Evolutionary conservation across 2,329 filamentous ascomycete genomes (phyloP), one percentile per base, ranked within the genome.

Genomic region (Phaeophleospora eucalypticola): DNA sequence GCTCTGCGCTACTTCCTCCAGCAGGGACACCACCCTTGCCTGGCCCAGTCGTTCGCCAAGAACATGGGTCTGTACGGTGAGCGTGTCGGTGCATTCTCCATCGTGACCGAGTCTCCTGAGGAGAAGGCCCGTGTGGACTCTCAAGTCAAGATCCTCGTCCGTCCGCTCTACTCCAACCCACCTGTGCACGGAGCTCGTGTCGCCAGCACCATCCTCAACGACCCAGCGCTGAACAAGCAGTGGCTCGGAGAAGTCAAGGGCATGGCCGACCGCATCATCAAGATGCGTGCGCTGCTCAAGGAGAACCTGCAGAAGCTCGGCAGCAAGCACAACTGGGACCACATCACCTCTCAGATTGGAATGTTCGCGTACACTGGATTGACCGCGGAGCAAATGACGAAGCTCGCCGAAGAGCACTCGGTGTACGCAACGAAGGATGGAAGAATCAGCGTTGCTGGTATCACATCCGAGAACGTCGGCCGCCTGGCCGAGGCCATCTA

Each of bases 31-130:
- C 82, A 89, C 66, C 82, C 93, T 66, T 84, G 82, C 66, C 82
- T 97, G 54, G 84, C 87, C 64, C 91, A 96, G 77, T 93, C 87
- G 44, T 97, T 97, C 71, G 91, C 91, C 69, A 97, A 97, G 86
- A 98, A 97, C 81, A 97, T 98, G 91, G 93, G 93, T 75, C 87
- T 98, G 53, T 97, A 98, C 33, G 93, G 93, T 68, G 93, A 98
- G 80, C 91, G 93, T 75, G 89, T 95, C 51, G 93, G 93, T 66
- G 90, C 90, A 57, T 97, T 98, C 81, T 95, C 89, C 61, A 80
- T 97, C 59, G 86, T 96, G 63, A 87, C 85, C 68, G 84, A 83
- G 59, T 84, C 87, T 35, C 79, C 83, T 55, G 90, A 90, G 59
- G 91, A 97, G 81, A 91, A 89, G 81, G 90, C 90, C 78, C 88